phyloP scores from a whole-genome alignment of 345 rosid genomes.

The Fremontodendron californicum region DNA sequence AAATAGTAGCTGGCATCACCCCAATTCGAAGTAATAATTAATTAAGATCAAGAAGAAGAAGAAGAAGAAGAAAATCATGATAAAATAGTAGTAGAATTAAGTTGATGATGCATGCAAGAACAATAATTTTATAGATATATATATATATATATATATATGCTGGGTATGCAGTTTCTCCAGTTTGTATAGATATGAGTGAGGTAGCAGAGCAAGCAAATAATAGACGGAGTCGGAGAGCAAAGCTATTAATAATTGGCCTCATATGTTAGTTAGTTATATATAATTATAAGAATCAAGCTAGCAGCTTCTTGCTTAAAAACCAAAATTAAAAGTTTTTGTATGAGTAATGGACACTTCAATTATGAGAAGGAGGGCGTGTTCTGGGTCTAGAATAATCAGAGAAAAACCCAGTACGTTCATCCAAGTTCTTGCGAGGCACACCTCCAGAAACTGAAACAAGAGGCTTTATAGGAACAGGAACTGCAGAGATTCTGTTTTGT shows the following conservation, averaged over 20 bases:
- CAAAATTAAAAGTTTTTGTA: neutral
- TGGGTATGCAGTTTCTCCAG: neutral
- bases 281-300: neutral
- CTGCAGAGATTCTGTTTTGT: neutral
- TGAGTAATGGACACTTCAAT: conserved; percentile 14
- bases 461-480: conserved; percentile 22
- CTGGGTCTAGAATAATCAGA: conserved; percentile 55
- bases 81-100: neutral
- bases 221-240: neutral
- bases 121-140: neutral
- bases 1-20: neutral
- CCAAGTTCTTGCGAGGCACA: conserved; percentile 11
- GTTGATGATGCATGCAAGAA: neutral
- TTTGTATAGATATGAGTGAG: neutral
- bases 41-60: neutral
- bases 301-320: neutral
- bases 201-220: neutral
- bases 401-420: conserved; percentile 22
- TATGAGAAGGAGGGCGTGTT: conserved; percentile 53
- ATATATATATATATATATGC: too few relatives aligned
- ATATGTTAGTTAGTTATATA: neutral
- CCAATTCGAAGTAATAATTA: neutral
- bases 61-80: neutral
- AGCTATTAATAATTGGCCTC: neutral
- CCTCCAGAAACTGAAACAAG: conserved; percentile 26